These are phyloP conservation scores for Musa balbisiana DNA, from an alignment of 202 grass and related monocot genomes.

Conservation along the genomic window DNA sequence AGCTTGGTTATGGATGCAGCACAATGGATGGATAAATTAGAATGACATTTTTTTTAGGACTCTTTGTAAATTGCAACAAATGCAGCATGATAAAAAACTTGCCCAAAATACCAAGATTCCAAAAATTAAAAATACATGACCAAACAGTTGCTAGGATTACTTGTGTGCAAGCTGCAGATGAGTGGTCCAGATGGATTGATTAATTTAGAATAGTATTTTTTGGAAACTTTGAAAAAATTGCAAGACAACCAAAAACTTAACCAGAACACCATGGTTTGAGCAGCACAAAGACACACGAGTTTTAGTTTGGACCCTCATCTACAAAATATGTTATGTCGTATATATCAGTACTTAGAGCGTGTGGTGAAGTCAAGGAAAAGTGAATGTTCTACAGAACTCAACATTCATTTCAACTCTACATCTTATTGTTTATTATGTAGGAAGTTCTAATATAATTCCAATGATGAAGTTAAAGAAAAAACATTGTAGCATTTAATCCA, in stretches of 20 bases:
- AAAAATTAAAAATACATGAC: background rate
- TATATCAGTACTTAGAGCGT: too few relatives aligned
- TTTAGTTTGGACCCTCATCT: too few relatives aligned
- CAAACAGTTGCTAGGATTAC: background rate
- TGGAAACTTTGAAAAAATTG: background rate
- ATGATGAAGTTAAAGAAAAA: background rate
- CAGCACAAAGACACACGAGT: too few relatives aligned
- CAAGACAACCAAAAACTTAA: background rate
- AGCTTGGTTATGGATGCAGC: background rate
- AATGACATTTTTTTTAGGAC: background rate
- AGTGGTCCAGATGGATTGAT: background rate
- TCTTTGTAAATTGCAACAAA: background rate
- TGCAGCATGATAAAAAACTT: background rate
- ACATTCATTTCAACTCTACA: too few relatives aligned
- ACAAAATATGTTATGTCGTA: too few relatives aligned
- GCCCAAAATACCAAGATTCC: background rate
- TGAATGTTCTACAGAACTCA: too few relatives aligned
- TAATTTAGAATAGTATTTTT: background rate
- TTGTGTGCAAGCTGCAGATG: background rate
- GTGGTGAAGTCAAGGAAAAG: too few relatives aligned
- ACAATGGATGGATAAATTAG: background rate
- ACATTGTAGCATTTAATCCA: too few relatives aligned
- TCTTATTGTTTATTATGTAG: too few relatives aligned
- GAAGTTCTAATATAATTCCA: background rate
- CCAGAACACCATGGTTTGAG: too few relatives aligned